Percentiles rank a stretch among this genome's conserved stretches.
phyloP scores from a whole-genome alignment of 1,284 basidiomycete species.

The Papiliotrema fonsecae region DNA sequence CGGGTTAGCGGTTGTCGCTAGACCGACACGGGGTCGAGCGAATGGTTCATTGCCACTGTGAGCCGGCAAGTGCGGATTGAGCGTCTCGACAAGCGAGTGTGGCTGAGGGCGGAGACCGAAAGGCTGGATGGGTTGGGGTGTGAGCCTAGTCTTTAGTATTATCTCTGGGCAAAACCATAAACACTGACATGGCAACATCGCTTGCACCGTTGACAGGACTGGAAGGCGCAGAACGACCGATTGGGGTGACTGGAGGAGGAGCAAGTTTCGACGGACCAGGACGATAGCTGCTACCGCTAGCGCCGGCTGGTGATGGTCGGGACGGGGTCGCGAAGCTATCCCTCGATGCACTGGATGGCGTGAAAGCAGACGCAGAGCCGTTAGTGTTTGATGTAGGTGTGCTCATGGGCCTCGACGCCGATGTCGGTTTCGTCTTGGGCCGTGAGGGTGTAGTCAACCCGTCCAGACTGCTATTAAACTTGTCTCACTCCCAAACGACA shows the following conservation, averaged over 20 bases:
- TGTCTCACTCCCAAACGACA: not conserved
- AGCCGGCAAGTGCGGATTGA: conserved; percentile 41
- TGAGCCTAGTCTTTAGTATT: conserved; percentile 7
- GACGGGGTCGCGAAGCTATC: conserved; percentile 16
- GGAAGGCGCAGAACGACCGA: conserved; percentile 20
- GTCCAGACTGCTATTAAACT: conserved; percentile 24
- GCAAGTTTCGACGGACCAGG: conserved; percentile 21
- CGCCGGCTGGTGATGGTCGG: conserved; percentile 15
- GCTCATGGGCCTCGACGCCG: conserved; percentile 12
- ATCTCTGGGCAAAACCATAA: not conserved
- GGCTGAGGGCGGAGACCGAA: conserved; percentile 38
- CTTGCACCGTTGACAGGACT: conserved; percentile 28
- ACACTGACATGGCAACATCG: not conserved
- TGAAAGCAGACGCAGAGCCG: conserved; percentile 13
- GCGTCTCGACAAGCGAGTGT: conserved; percentile 40
- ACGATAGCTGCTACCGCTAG: conserved; percentile 28
- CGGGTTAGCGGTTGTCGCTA: conserved; percentile 26
- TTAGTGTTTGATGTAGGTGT: conserved; percentile 12
- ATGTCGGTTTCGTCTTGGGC: conserved; percentile 14
- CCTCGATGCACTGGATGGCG: conserved; percentile 7
- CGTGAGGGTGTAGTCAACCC: conserved; percentile 33
- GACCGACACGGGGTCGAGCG: conserved; percentile 25
- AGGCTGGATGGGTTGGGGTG: conserved; percentile 22
- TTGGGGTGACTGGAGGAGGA: conserved; percentile 17
- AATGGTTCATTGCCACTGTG: conserved; percentile 13